Evolutionary conservation across 352 stramenopile species (phyloP), one percentile per base, ranked within the genome.

Genomic region (Pythium apleroticum): DNA sequence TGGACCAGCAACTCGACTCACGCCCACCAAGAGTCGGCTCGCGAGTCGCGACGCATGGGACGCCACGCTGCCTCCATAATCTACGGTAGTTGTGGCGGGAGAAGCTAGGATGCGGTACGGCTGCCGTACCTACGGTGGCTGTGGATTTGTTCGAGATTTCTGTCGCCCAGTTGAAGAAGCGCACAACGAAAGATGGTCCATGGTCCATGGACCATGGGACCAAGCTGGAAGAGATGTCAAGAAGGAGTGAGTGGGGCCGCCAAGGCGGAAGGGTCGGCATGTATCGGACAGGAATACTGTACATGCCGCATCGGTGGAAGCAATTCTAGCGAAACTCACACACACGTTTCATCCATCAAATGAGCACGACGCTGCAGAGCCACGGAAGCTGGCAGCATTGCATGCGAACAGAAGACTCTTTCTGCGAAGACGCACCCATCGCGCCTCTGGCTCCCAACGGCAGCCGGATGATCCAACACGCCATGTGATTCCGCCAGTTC

Each of bases 81-180:
- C 5, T 46, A 46, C 37, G 37, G 37, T 22, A 46, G 37, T 8
- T 46, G 37, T 46, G 37, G 37, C 37, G 37, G 15, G 37, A 46
- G 37, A 46, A 46, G 37, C 37, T 46, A 12, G 19, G 6, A 39
- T 39, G 15, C 33, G 33, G 33, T 39, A 39, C 33, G 33, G 12
- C 33, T 6, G 17, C 15, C 12, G 37, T 46, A 46, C 37, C 15
- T 46, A 46, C 37, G 12, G 37, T 8, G 37, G 17, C 14, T 22
- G 37, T 8, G 37, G 37, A 46, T 46, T 46, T 46, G 37, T 46
- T 46, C 37, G 37, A 46, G 37, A 46, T 46, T 46, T 46, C 37
- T 9, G 19, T 22, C 37, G 37, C 37, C 15, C 19, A 46, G 14
- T 46, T 46, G 37, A 46, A 46, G 37, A 46, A 46, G 37, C 37